These are phyloP conservation scores for Cladosporium austrohemisphaericum DNA, from an alignment of 2,329 filamentous ascomycete species.

Conservation along the genomic window DNA sequence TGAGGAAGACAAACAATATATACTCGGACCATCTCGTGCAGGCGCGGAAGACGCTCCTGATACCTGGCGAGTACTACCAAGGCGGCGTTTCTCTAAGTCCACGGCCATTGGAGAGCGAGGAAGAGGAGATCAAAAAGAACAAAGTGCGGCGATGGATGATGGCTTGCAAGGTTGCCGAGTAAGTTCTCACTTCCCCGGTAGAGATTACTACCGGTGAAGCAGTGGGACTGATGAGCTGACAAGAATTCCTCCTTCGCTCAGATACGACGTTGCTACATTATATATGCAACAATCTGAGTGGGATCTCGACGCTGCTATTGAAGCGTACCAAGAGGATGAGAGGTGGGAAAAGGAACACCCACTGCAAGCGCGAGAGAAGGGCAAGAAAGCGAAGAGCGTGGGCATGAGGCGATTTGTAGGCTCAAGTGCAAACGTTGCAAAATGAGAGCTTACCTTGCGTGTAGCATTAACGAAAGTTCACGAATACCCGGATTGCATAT, in stretches of 20 bases:
- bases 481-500: constrained; percentile 1
- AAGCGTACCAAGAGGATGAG: constrained; percentile 66
- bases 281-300: constrained; percentile 70
- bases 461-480: background rate
- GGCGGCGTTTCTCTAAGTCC: constrained; percentile 66
- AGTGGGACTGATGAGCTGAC: constrained; percentile 34
- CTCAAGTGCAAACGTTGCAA: background rate
- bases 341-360: constrained; percentile 70
- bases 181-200: no score
- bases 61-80: constrained; percentile 68
- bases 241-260: constrained; percentile 38
- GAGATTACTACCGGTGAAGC: no score
- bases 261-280: constrained; percentile 66
- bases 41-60: constrained; percentile 65
- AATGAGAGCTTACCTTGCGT: no score
- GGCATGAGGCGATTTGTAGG: constrained; percentile 37
- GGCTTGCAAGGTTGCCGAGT: constrained; percentile 71
- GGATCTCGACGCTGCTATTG: constrained; percentile 61
- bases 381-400: constrained; percentile 40
- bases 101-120: constrained; percentile 67
- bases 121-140: constrained; percentile 66
- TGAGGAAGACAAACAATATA: constrained; percentile 66
- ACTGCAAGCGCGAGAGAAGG: constrained; percentile 45
- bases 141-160: constrained; percentile 77
- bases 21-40: constrained; percentile 67